Evolutionary conservation across 2,329 filamentous ascomycete species (phyloP).

Genomic region (Aspergillus hiratsukae): DNA sequence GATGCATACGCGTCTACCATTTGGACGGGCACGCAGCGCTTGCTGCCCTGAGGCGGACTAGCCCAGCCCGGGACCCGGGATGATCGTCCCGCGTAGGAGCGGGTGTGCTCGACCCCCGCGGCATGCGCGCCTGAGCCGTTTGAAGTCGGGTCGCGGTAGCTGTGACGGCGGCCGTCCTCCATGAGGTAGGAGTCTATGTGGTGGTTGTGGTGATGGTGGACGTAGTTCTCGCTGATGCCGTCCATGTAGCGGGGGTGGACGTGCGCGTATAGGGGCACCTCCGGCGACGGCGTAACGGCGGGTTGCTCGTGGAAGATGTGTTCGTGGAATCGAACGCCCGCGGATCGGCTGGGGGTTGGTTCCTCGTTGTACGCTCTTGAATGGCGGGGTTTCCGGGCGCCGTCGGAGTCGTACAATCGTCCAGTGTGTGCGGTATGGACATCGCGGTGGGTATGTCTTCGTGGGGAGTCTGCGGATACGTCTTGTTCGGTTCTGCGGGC

Average conservation of each 20-base stretch:
- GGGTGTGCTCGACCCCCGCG: slow-evolving; percentile 14
- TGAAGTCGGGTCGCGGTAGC: slow-evolving; percentile 18
- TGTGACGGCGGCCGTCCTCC: slow-evolving; percentile 23
- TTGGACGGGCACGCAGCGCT: not conserved
- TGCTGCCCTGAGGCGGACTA: not conserved
- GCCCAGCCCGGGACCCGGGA: slow-evolving; percentile 6
- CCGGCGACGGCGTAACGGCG: slow-evolving; percentile 6
- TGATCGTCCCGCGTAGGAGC: slow-evolving; percentile 13
- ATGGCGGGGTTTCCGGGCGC: slow-evolving; percentile 11
- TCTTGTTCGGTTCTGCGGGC: slow-evolving; percentile 26
- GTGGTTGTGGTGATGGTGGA: slow-evolving; percentile 16
- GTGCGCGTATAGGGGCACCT: slow-evolving; percentile 10
- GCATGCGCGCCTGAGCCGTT: slow-evolving; percentile 2
- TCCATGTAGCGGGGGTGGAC: slow-evolving; percentile 13
- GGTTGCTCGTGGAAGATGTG: slow-evolving; percentile 14
- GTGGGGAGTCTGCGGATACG: slow-evolving; percentile 20
- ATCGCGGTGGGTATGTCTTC: slow-evolving; percentile 7
- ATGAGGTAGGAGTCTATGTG: slow-evolving; percentile 18
- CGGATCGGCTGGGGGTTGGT: slow-evolving; percentile 8
- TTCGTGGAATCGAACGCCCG: slow-evolving; percentile 9
- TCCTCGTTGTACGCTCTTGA: slow-evolving; percentile 12
- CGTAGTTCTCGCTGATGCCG: slow-evolving; percentile 7
- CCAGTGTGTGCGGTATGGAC: slow-evolving; percentile 3
- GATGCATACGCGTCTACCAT: slow-evolving; percentile 5
- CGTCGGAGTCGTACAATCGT: slow-evolving; percentile 17